Percentiles rank a stretch among this genome's conserved stretches.
phyloP scores from a whole-genome alignment of 2,329 filamentous ascomycete species.

The Scorias spongiosa region DNA sequence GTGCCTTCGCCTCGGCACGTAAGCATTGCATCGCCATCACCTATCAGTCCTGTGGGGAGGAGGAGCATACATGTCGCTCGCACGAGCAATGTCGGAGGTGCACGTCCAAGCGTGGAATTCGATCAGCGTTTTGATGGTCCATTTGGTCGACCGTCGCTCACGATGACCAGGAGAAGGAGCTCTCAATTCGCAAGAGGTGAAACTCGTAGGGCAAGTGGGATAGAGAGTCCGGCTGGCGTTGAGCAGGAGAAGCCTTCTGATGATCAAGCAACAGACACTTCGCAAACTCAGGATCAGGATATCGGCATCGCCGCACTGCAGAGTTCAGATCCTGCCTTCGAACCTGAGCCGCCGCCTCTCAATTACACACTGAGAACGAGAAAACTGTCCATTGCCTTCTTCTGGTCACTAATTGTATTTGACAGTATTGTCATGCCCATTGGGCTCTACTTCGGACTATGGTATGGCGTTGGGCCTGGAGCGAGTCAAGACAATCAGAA shows the following conservation, averaged over 20 bases:
- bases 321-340: slow-evolving; percentile 9
- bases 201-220: neutral
- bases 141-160: neutral
- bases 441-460: slow-evolving; percentile 44
- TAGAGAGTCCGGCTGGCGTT: neutral
- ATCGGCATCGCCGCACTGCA: neutral
- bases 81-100: neutral
- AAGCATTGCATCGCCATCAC: neutral
- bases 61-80: neutral
- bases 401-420: slow-evolving; percentile 44
- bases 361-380: slow-evolving; percentile 40
- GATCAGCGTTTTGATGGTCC: neutral
- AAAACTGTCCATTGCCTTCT: slow-evolving; percentile 41
- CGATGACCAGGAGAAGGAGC: neutral
- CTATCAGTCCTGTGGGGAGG: neutral
- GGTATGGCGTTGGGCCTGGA: slow-evolving; percentile 33
- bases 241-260: neutral
- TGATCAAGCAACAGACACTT: neutral
- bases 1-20: neutral
- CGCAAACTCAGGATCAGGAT: neutral
- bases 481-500: slow-evolving; percentile 9
- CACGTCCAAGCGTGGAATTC: neutral
- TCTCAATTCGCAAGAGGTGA: neutral
- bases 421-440: slow-evolving; percentile 45
- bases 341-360: slow-evolving; percentile 33